Evolutionary conservation across 1,139 yeast species (phyloP), one percentile per base, ranked within the genome.

Genomic region (Hyphopichia burtonii): DNA sequence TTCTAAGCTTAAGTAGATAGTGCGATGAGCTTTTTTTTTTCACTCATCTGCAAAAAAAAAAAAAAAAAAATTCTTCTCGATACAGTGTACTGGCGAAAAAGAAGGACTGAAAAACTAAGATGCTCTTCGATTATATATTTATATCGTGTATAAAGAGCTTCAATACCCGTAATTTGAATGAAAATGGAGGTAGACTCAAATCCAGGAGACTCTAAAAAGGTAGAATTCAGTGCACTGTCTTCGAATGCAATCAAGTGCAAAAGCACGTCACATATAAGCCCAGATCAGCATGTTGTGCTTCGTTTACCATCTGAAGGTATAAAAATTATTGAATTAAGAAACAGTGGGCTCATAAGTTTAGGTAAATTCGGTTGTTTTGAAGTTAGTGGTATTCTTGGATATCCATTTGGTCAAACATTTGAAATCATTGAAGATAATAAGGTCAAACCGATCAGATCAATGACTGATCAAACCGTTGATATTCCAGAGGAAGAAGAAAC

Each of bases 301-400:
- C 74, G 83, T 40, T 70, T 90, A 44, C 98, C 98, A 1, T 88
- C 96, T 1, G 87, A 83, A 41, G 86, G 87, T 42, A 63, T 83
- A 55, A 86, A 86, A 56, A 74, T 90, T 31, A 82, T 86, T 17
- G 81, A 83, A 52, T 66, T 90, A 44, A 75, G 71, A 39, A 74
- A 78, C 2, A 82, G 78, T 30, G 80, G 83, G 0, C 60, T 76
- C 7, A 73, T 93, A 14, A 80, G 81, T 43, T 68, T 94, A 50
- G 99, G 99, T 2, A 93, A 93, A 61, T 94, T 93, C 63, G 99
- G 99, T 8, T 70, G 83, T 1, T 93, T 94, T 61, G 69, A 76
- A 35, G 89, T 86, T 4, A 79, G 83, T 51, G 85, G 81, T 43
- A 76, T 93, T 14, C 58, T 93, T 31, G 97, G 96, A 2, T 83